These are phyloP conservation scores for Septoria linicola DNA, from an alignment of 2,329 filamentous ascomycete species.

Conservation along the genomic window DNA sequence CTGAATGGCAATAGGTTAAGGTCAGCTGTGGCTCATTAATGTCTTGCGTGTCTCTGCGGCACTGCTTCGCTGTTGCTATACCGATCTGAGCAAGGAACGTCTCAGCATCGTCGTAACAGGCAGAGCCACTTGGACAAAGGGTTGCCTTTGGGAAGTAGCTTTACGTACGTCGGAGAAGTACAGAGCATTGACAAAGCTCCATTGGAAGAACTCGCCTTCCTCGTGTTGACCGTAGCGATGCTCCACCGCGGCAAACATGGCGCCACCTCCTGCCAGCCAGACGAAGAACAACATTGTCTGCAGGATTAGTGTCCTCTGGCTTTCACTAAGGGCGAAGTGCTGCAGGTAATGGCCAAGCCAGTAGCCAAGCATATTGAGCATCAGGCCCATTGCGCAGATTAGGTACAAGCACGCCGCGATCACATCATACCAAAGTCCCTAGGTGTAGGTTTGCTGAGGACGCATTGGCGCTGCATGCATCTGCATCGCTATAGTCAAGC, in stretches of 20 bases:
- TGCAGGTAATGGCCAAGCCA: slow-evolving; percentile 71
- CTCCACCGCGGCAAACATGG: slow-evolving; percentile 71
- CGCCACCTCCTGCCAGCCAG: slow-evolving; percentile 75
- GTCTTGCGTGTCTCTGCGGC: no score
- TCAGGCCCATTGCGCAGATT: slow-evolving; percentile 71
- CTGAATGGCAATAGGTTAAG: no score
- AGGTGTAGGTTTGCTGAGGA: slow-evolving; percentile 61
- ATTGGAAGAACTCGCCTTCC: slow-evolving; percentile 38
- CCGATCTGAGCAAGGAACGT: no score
- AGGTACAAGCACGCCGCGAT: slow-evolving; percentile 79
- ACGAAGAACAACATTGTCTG: slow-evolving; percentile 84
- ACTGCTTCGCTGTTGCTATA: no score
- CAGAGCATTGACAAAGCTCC: slow-evolving; percentile 70
- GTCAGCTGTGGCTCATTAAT: no score
- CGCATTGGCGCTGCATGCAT: slow-evolving; percentile 55
- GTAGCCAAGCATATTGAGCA: slow-evolving; percentile 77
- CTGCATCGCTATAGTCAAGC: slow-evolving; percentile 65
- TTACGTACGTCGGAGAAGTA: slow-evolving; percentile 70
- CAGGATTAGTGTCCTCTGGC: slow-evolving; percentile 83
- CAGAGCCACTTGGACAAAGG: no score
- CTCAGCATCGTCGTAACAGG: no score
- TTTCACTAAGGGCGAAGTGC: slow-evolving; percentile 73
- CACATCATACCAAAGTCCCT: slow-evolving; percentile 84
- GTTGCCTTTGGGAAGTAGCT: no score
- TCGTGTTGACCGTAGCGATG: slow-evolving; percentile 34